Conservation (phyloP, 768 basidiomycete species). For the Collybia nuda region DNA sequence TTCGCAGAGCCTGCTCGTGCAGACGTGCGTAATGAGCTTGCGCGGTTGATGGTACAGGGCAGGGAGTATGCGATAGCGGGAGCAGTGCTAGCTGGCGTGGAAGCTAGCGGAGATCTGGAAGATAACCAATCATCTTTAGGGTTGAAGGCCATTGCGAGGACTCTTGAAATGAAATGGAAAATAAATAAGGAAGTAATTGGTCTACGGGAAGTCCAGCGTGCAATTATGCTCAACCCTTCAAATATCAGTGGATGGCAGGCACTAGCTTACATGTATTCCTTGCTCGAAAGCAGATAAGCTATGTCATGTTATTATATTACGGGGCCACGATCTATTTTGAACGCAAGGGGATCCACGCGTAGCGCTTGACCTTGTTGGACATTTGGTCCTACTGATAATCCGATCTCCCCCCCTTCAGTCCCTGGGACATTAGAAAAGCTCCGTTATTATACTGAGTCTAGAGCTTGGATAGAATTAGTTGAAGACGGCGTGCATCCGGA, state of each 20-base stretch:
- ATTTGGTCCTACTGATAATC: too few species aligned
- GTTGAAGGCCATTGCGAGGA: conserved; percentile 49
- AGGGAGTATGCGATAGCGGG: conserved; percentile 40
- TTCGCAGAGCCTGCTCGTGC: conserved; percentile 52
- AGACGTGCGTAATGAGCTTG: conserved; percentile 53
- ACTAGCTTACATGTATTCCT: conserved; percentile 51
- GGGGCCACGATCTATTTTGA: background rate
- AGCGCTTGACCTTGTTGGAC: too few species aligned
- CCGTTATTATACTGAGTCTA: conserved; percentile 6
- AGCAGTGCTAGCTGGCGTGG: conserved; percentile 41
- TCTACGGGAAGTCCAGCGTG: conserved; percentile 54
- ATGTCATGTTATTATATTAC: conserved; percentile 10
- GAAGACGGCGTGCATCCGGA: conserved; percentile 44
- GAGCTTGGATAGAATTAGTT: too few species aligned
- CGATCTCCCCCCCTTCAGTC: too few species aligned
- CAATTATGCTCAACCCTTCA: conserved; percentile 61
- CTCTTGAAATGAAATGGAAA: conserved; percentile 13
- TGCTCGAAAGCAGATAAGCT: background rate
- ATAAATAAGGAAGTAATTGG: conserved; percentile 20
- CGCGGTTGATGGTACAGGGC: conserved; percentile 51
- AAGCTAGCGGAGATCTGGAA: conserved; percentile 28
- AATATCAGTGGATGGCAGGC: conserved; percentile 54
- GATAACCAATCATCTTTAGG: conserved; percentile 41
- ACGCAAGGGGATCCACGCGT: too few species aligned
- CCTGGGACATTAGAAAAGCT: conserved; percentile 9